phyloP scores from a whole-genome alignment of 2,329 filamentous ascomycete genomes.

The Aurifilum marmelostoma region DNA sequence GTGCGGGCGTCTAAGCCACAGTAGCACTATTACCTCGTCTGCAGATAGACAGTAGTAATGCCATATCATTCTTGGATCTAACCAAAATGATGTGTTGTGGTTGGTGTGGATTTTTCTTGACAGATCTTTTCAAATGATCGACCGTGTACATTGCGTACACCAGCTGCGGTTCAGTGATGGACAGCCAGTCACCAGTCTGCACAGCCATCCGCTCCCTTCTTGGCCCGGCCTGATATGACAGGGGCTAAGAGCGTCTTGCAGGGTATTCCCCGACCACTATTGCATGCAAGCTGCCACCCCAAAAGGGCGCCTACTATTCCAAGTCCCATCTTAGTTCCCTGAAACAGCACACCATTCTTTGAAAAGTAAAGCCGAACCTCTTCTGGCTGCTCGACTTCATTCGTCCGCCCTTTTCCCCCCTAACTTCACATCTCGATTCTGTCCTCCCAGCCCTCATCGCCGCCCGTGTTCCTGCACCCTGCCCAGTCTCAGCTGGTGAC shows the following conservation, averaged over 20 bases:
- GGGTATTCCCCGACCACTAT: background rate
- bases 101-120: background rate
- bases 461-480: background rate
- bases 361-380: conserved; percentile 1
- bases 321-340: conserved; percentile 2
- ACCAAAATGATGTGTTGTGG: background rate
- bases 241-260: background rate
- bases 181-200: background rate
- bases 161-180: background rate
- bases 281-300: background rate
- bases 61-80: background rate
- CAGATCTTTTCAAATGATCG: background rate
- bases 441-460: background rate
- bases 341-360: conserved; percentile 7
- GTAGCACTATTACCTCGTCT: background rate
- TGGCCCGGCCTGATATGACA: background rate
- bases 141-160: background rate
- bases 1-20: background rate
- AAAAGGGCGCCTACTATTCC: conserved; percentile 7
- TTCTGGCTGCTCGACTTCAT: background rate
- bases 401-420: too few species aligned
- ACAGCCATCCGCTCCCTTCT: conserved; percentile 13
- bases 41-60: background rate
- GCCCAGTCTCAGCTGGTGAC: background rate
- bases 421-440: background rate